These are phyloP conservation scores for Hypomontagnella submonticulosa DNA, from an alignment of 495 filamentous ascomycete species.

Conservation along the genomic window DNA sequence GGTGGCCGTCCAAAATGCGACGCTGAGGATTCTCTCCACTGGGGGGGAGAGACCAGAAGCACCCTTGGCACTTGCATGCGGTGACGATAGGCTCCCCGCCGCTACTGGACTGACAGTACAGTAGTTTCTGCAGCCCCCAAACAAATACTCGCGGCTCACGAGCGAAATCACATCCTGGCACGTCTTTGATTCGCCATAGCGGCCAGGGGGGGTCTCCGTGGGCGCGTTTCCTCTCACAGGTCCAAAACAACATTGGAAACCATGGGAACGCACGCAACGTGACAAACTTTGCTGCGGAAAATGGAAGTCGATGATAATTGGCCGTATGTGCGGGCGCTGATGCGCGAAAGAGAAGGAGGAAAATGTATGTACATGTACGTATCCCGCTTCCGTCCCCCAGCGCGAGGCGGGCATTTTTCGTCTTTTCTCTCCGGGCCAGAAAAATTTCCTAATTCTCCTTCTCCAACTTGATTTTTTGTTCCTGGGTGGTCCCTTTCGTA, in stretches of 20 bases:
- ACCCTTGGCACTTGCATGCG: slow-evolving; percentile 33
- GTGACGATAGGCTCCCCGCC: slow-evolving; percentile 39
- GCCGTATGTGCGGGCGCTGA: slow-evolving; percentile 12
- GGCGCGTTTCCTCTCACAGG: slow-evolving; percentile 43
- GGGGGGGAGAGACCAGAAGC: slow-evolving; percentile 10
- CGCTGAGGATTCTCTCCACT: slow-evolving; percentile 27
- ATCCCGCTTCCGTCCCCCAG: neutral
- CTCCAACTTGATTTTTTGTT: slow-evolving; percentile 18
- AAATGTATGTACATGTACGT: slow-evolving; percentile 2
- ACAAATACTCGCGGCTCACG: slow-evolving; percentile 42
- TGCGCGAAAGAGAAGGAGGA: neutral
- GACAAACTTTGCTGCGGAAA: slow-evolving; percentile 33
- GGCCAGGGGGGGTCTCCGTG: slow-evolving; percentile 30
- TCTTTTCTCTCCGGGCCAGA: slow-evolving; percentile 29
- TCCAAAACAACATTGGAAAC: slow-evolving; percentile 46
- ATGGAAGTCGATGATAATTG: slow-evolving; percentile 32
- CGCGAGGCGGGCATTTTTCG: slow-evolving; percentile 31
- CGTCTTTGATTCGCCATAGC: slow-evolving; percentile 35
- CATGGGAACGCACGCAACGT: slow-evolving; percentile 34
- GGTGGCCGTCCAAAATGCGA: slow-evolving; percentile 17
- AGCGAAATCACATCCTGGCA: slow-evolving; percentile 38
- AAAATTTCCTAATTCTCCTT: slow-evolving; percentile 24
- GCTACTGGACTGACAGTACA: slow-evolving; percentile 23
- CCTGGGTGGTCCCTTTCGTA: neutral
- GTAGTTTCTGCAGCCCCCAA: slow-evolving; percentile 33